Base-by-base conservation (phyloP, 2,329 filamentous ascomycete genomes). In the Lachnellula subtilissima region DNA sequence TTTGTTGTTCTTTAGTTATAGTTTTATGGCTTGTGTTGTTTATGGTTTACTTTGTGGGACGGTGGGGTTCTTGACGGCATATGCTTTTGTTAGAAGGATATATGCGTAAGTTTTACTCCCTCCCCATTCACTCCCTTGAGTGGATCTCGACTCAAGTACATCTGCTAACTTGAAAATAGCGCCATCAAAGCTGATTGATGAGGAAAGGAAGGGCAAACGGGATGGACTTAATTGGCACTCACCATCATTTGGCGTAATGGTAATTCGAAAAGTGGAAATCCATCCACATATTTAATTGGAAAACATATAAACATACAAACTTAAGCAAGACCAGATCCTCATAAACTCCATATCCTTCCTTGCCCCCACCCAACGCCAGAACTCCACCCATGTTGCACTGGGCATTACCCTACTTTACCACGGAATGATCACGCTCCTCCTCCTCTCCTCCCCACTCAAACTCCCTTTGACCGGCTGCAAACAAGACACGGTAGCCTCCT, bases 1-100 rank as follows among this genome's bases (percentile, higher is more conserved):
- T 48, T 71, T 95, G 69, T 78, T 96, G 36, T 96, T 95, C 75
- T 95, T 96, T 72, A 84, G 82, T 64, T 95, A 96, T 71, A 91
- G 86, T 70, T 86, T 89, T 68, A 81, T 95, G 65, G 89, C 88
- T 1, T 95, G 89, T 71, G 80, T 83, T 46, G 85, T 94, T 3
- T 96, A 94, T 69, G 89, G 87, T 1, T 75, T 96, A 50, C 74
- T 94, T 60, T 91, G 86, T 9, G 91, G 91, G 23, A 95, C 91
- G 0, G 82, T 96, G 53, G 91, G 91, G 2, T 95, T 95, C 71
- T 71, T 96, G 72, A 86, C 88, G 42, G 87, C 89, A 5, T 95
- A 94, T 74, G 82, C 86, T 1, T 96, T 96, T 76, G 84, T 96
- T 54, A 78, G 89, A 68, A 83, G 86, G 69, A 91, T 96, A 67